phyloP scores from a whole-genome alignment of 768 basidiomycete genomes.

The Trametes meyenii region DNA sequence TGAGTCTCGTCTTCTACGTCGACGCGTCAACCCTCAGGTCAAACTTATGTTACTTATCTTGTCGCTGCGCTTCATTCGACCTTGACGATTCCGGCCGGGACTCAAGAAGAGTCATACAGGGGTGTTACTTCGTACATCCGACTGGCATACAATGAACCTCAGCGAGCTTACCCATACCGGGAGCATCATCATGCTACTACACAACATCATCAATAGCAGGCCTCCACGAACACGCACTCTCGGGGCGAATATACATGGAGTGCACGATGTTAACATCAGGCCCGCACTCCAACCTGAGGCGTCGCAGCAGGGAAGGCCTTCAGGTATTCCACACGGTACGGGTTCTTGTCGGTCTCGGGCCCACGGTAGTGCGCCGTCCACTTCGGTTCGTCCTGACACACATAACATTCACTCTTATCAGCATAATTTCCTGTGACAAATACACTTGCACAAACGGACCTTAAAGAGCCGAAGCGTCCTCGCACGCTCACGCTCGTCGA shows the following conservation, averaged over 20 bases:
- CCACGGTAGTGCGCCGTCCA: constrained; percentile 81
- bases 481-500: constrained; percentile 75
- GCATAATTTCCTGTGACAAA: background rate
- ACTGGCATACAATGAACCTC: no score
- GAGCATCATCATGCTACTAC: background rate
- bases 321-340: constrained; percentile 64
- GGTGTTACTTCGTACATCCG: no score
- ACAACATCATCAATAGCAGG: background rate
- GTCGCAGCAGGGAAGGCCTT: constrained; percentile 38
- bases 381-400: constrained; percentile 80
- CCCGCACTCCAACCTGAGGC: background rate
- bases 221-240: background rate
- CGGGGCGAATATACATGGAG: no score
- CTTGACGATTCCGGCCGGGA: no score
- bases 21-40: no score
- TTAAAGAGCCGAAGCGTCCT: constrained; percentile 85
- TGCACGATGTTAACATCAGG: background rate
- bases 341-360: constrained; percentile 62
- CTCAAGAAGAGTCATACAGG: no score
- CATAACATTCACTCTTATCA: background rate
- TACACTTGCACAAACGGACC: constrained; percentile 41
- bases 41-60: no score
- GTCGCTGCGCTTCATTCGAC: no score
- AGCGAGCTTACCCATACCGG: no score
- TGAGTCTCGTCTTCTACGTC: no score